Conservation (phyloP, 192 early-diverging fungal species). For the Entomortierella parvispora region DNA sequence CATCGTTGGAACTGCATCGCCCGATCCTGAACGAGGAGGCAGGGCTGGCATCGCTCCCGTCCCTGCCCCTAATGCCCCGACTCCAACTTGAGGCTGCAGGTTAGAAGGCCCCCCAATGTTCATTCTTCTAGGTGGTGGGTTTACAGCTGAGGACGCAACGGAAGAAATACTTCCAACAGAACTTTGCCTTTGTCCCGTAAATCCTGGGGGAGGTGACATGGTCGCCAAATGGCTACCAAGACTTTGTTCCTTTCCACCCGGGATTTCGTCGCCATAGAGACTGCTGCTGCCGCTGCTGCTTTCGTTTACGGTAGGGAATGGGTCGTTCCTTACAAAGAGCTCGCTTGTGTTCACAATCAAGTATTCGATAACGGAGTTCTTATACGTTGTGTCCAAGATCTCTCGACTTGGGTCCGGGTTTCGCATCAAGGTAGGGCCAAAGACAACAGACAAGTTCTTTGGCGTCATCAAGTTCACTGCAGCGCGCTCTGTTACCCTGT, state of each 20-base stretch:
- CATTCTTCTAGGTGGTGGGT: constrained; percentile 22
- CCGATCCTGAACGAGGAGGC: constrained; percentile 32
- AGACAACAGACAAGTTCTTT: constrained; percentile 94
- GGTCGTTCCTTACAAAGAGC: constrained; percentile 28
- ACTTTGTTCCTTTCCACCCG: constrained; percentile 4
- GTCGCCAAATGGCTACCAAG: background rate
- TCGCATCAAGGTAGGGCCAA: constrained; percentile 88
- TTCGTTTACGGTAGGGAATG: background rate
- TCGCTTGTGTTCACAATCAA: constrained; percentile 64
- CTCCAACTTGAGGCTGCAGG: no score
- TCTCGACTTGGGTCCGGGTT: constrained; percentile 69
- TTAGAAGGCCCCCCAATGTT: background rate
- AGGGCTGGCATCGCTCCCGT: no score
- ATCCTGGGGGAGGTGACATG: constrained; percentile 5
- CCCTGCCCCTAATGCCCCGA: no score
- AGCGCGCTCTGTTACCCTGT: constrained; percentile 68
- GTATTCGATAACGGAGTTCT: constrained; percentile 77
- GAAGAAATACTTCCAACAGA: constrained; percentile 6
- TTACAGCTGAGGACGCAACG: background rate
- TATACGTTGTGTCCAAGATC: constrained; percentile 78
- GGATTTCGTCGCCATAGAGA: background rate
- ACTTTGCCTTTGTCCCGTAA: constrained; percentile 26
- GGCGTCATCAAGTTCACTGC: constrained; percentile 88
- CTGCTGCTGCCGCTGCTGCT: background rate
- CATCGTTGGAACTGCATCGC: constrained; percentile 24